Percentiles rank a stretch among this genome's conserved stretches.
Evolutionary conservation across 2,329 filamentous ascomycete species (phyloP).

Genomic region (Metarhizium sp.): DNA sequence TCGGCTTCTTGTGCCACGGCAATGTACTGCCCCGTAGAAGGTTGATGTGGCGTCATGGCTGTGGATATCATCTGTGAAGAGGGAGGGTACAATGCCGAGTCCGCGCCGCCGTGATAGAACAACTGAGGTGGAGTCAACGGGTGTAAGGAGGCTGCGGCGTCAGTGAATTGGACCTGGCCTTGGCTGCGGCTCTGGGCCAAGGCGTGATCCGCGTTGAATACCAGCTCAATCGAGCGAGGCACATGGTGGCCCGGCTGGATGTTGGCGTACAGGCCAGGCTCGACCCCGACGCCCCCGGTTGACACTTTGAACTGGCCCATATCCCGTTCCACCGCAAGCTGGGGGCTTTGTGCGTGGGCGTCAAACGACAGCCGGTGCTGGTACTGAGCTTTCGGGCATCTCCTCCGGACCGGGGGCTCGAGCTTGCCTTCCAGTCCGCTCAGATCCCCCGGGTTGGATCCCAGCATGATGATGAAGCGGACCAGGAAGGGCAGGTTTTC

Average conservation of each 20-base stretch:
- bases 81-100: conserved; percentile 2
- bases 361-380: neutral
- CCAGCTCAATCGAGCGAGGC: conserved; percentile 3
- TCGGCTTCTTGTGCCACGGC: neutral
- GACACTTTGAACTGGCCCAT: conserved; percentile 1
- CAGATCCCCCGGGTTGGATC: conserved; percentile 11
- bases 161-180: neutral
- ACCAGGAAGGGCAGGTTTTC: conserved; percentile 28
- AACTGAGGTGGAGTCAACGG: conserved; percentile 1
- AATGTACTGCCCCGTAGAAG: conserved; percentile 1
- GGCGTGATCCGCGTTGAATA: neutral
- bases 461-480: conserved; percentile 29
- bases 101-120: conserved; percentile 1
- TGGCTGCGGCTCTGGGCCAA: neutral
- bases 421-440: neutral
- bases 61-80: conserved; percentile 2
- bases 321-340: neutral
- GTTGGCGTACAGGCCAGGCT: neutral
- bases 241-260: conserved; percentile 2
- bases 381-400: conserved; percentile 4
- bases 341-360: neutral
- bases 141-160: conserved; percentile 2
- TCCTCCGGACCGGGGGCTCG: conserved; percentile 7
- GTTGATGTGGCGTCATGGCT: conserved; percentile 2
- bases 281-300: neutral